Conservation (phyloP, 345 rosid species). For the Hypericum androsaemum region DNA sequence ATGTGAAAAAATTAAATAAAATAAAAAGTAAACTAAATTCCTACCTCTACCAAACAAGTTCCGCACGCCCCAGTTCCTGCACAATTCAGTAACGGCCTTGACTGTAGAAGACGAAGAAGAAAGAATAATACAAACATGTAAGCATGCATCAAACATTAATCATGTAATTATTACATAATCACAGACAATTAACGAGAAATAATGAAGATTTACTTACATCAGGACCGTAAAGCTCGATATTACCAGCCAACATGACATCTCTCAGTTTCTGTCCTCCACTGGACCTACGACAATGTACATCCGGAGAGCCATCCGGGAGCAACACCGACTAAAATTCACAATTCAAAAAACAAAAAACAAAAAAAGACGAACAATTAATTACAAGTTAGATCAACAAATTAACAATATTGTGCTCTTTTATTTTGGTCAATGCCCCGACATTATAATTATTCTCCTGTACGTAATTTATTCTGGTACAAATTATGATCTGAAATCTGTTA, state of each 20-base stretch:
- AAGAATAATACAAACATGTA: neutral
- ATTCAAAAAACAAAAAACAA: neutral
- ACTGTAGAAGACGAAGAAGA: slow-evolving; percentile 26
- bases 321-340: slow-evolving; percentile 48
- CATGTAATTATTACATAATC: neutral
- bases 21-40: slow-evolving; percentile 2
- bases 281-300: slow-evolving; percentile 58
- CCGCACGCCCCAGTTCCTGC: slow-evolving; percentile 91
- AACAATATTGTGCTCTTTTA: too few relatives aligned
- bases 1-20: too few relatives aligned
- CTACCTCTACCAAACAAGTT: slow-evolving; percentile 88
- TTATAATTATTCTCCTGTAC: too few relatives aligned
- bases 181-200: too few relatives aligned
- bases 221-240: slow-evolving; percentile 85
- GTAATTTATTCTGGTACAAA: too few relatives aligned
- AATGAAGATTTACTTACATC: slow-evolving; percentile 37
- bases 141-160: neutral
- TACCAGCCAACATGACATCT: slow-evolving; percentile 69
- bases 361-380: neutral
- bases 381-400: too few relatives aligned
- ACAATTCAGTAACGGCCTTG: slow-evolving; percentile 59
- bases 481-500: too few relatives aligned
- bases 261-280: slow-evolving; percentile 88
- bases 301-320: slow-evolving; percentile 87
- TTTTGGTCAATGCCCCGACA: too few relatives aligned